These are phyloP conservation scores for Alternaria conjuncta DNA, from an alignment of 2,329 filamentous ascomycete species.

Conservation along the genomic window DNA sequence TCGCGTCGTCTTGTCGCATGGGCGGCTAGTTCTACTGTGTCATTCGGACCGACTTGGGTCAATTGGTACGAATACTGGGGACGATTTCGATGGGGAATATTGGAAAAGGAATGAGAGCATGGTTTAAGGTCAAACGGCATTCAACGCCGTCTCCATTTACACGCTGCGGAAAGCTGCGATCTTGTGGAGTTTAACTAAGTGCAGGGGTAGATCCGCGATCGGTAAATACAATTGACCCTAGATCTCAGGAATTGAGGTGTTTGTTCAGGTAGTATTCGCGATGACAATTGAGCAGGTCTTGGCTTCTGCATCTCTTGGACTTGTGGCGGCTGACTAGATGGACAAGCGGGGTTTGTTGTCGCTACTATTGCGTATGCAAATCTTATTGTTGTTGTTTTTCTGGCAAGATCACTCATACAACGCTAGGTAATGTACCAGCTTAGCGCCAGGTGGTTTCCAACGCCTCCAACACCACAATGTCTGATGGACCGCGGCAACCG, in stretches of 20 bases:
- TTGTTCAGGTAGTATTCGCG: background rate
- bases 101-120: background rate
- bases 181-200: background rate
- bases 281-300: background rate
- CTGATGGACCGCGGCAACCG: background rate
- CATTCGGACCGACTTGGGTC: background rate
- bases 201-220: background rate
- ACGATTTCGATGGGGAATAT: background rate
- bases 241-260: background rate
- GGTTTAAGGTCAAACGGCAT: background rate
- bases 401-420: background rate
- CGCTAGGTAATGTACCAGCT: background rate
- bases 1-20: background rate
- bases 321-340: background rate
- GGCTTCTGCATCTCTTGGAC: background rate
- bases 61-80: background rate
- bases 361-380: background rate
- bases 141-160: background rate
- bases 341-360: background rate
- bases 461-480: background rate
- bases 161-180: background rate
- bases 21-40: background rate
- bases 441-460: background rate
- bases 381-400: constrained; percentile 1
- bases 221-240: background rate